Conservation (phyloP, 305 asterid species). For the Striga hermonthica region DNA sequence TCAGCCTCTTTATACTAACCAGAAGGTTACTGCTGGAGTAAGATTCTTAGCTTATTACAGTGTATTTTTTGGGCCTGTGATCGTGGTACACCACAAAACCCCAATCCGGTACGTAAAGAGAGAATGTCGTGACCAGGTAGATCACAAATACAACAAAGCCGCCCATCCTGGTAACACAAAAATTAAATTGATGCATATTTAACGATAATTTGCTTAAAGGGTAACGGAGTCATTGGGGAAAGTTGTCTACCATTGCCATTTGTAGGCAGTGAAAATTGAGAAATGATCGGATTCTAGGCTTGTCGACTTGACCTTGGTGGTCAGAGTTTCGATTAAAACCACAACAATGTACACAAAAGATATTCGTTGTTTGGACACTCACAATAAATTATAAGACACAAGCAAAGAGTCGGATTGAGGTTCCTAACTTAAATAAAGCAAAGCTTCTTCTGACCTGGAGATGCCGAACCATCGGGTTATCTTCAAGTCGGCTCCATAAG, state of each 20-base stretch:
- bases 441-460: conserved; percentile 49
- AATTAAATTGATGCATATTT: too few species aligned
- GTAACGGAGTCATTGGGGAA: too few species aligned
- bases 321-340: conserved; percentile 66
- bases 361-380: conserved; percentile 55
- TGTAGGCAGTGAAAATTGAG: conserved; percentile 72
- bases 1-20: neutral
- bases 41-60: conserved; percentile 35
- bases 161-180: conserved; percentile 47
- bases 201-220: too few species aligned
- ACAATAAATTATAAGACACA: neutral
- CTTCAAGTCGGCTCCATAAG: conserved; percentile 73
- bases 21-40: conserved; percentile 1
- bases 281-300: conserved; percentile 38
- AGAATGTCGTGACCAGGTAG: conserved; percentile 59
- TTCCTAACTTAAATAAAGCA: too few species aligned
- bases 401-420: too few species aligned
- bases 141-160: conserved; percentile 60
- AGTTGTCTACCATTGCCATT: conserved; percentile 70
- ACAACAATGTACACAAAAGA: conserved; percentile 76
- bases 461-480: conserved; percentile 74
- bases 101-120: conserved; percentile 83
- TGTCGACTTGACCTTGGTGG: conserved; percentile 65
- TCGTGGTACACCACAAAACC: conserved; percentile 38
- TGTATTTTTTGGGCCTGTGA: conserved; percentile 38